These are phyloP conservation scores for Hemisphaericaspora lyxosophila DNA, from an alignment of 1,139 yeast genomes.

Conservation along the genomic window DNA sequence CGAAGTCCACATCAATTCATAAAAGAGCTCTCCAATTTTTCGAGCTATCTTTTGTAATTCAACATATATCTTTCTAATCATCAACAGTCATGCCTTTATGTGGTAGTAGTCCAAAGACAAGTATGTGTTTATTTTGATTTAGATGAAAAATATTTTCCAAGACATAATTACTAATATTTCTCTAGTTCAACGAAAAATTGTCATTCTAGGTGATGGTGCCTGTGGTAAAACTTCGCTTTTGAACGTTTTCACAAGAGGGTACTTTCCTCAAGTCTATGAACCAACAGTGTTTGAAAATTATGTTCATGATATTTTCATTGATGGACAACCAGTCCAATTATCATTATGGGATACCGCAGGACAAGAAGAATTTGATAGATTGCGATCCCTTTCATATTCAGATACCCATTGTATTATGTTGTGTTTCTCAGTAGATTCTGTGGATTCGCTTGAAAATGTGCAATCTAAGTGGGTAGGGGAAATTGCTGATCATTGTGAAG, in stretches of 20 bases:
- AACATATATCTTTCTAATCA: background rate
- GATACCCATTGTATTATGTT: constrained; percentile 97
- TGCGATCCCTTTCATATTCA: constrained; percentile 56
- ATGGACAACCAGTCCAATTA: constrained; percentile 87
- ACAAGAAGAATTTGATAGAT: constrained; percentile 87
- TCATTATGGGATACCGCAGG: constrained; percentile 99
- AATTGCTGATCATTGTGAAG: constrained; percentile 94
- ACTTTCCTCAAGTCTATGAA: constrained; percentile 97
- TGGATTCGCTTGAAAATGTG: constrained; percentile 92
- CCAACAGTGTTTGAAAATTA: constrained; percentile 98
- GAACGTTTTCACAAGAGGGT: constrained; percentile 95
- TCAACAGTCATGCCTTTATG: constrained; percentile 61
- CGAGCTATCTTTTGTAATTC: background rate
- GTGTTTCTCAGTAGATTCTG: constrained; percentile 91
- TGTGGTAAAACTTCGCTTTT: constrained; percentile 55
- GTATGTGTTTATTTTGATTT: constrained; percentile 43
- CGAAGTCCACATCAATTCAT: too few relatives aligned
- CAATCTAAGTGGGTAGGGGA: constrained; percentile 96
- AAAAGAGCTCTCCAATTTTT: too few relatives aligned
- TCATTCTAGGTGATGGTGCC: constrained; percentile 97
- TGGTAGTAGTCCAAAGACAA: constrained; percentile 65
- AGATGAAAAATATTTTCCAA: constrained; percentile 66
- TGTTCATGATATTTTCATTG: constrained; percentile 95
- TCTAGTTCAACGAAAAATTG: constrained; percentile 80
- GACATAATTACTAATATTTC: constrained; percentile 5